These are phyloP conservation scores for Sporothrix brunneoviolacea DNA, from an alignment of 2,329 filamentous ascomycete genomes.

Conservation along the genomic window DNA sequence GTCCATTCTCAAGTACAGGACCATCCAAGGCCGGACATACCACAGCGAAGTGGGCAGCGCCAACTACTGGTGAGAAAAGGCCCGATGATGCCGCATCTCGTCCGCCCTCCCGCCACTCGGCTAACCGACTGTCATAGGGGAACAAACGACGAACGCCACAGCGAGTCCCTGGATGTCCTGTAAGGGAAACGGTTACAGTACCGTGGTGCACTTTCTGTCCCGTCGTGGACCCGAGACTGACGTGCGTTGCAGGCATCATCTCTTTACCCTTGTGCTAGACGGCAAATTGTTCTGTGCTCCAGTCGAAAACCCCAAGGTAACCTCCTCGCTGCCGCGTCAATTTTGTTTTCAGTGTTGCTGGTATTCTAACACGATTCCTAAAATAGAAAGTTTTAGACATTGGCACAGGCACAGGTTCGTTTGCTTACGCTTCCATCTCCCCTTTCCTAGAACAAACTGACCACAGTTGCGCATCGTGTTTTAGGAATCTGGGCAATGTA, in stretches of 20 bases:
- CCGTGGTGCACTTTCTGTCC: background rate
- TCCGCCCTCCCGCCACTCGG: too few species aligned
- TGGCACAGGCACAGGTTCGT: conserved; percentile 6
- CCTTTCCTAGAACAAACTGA: too few species aligned
- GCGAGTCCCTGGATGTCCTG: conserved; percentile 27
- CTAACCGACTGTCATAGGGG: too few species aligned
- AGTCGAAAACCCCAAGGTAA: conserved; percentile 13
- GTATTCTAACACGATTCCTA: too few species aligned
- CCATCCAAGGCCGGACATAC: conserved; percentile 27
- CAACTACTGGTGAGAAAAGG: too few species aligned
- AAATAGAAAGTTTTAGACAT: conserved; percentile 35
- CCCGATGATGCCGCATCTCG: too few species aligned
- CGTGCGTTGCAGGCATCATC: conserved; percentile 20
- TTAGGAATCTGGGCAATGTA: conserved; percentile 8
- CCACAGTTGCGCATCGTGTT: too few species aligned
- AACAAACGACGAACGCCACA: conserved; percentile 27
- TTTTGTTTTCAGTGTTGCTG: too few species aligned
- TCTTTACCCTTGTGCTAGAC: conserved; percentile 20
- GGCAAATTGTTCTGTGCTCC: conserved; percentile 23
- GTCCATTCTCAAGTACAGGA: conserved; percentile 26
- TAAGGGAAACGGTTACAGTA: too few species aligned
- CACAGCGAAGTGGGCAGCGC: conserved; percentile 23
- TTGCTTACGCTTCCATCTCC: too few species aligned
- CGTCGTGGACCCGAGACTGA: too few species aligned
- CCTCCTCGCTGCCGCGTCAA: background rate